These are phyloP conservation scores for Nannochloris sp. DNA, from an alignment of 139 green algal genomes.

Conservation along the genomic window DNA sequence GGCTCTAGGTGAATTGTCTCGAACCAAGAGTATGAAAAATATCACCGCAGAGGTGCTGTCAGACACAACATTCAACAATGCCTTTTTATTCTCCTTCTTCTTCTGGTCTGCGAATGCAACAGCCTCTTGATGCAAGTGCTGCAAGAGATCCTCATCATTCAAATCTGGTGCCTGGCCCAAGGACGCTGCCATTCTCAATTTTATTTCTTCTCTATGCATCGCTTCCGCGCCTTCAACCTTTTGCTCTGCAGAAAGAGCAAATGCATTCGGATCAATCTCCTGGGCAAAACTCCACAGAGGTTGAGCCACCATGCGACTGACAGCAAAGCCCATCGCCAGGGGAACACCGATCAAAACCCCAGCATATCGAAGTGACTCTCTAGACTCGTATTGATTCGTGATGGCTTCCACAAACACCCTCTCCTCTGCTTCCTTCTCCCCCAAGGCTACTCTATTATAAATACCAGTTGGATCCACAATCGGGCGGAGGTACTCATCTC, in stretches of 20 bases:
- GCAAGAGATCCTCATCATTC: constrained; percentile 46
- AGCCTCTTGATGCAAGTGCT: constrained; percentile 46
- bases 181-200: constrained; percentile 65
- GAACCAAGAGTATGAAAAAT: constrained; percentile 49
- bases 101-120: constrained; percentile 18
- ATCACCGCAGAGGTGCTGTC: constrained; percentile 51
- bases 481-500: constrained; percentile 44
- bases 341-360: constrained; percentile 47
- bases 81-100: constrained; percentile 44
- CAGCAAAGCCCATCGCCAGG: constrained; percentile 49
- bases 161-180: constrained; percentile 66
- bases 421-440: constrained; percentile 30
- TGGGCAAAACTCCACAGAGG: constrained; percentile 53
- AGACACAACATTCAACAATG: constrained; percentile 40
- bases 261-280: constrained; percentile 50
- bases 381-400: constrained; percentile 69
- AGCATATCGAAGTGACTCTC: constrained; percentile 44
- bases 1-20: constrained; percentile 13
- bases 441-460: constrained; percentile 23
- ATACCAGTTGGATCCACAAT: constrained; percentile 36
- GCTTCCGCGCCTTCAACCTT: constrained; percentile 55
- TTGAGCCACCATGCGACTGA: constrained; percentile 50
- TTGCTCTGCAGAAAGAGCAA: constrained; percentile 60
- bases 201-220: constrained; percentile 71
- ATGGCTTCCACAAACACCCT: constrained; percentile 53